Evolutionary conservation across 1,284 basidiomycete genomes (phyloP), one percentile per base, ranked within the genome.

Genomic region (Leccinum fallax): DNA sequence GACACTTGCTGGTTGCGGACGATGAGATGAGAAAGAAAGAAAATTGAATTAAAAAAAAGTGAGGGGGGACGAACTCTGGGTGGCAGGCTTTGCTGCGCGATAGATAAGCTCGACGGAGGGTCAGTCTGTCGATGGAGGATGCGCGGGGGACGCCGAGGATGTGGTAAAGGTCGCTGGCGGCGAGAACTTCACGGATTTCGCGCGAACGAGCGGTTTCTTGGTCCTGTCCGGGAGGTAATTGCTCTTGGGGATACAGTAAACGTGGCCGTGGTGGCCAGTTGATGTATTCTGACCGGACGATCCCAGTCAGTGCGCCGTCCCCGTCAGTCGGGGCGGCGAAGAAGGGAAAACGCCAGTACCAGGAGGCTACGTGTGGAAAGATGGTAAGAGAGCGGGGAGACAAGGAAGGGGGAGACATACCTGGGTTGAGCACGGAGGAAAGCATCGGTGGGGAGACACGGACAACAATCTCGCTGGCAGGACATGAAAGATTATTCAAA

Each of bases 81-180:
- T 94, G 93, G 67, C 92, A 94, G 10, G 85, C 82, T 68, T 83
- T 84, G 72, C 90, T 93, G 51, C 92, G 79, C 0, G 83, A 79
- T 54, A 95, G 83, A 74, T 94, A 95, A 21, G 90, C 92, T 43
- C 91, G 80, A 43, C 93, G 78, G 30, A 95, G 79, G 30, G 84
- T 73, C 63, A 83, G 78, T 65, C 86, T 88, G 70, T 94, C 90
- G 52, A 85, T 76, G 43, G 76, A 76, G 0, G 81, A 74, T 9
- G 79, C 80, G 60, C 81, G 82, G 34, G 79, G 70, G 11, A 93
- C 74, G 9, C 89, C 91, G 7, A 95, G 82, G 34, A 94, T 86
- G 55, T 81, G 77, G 75, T 94, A 94, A 38, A 94, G 81, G 69
- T 85, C 80, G 67, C 92, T 84, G 60, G 81, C 82, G 53, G 79